A percentile compares a stretch with the other conserved stretches of the same genome.
These are phyloP conservation scores for Penicillium crystallinum DNA, from an alignment of 495 filamentous ascomycete species.

Conservation along the genomic window DNA sequence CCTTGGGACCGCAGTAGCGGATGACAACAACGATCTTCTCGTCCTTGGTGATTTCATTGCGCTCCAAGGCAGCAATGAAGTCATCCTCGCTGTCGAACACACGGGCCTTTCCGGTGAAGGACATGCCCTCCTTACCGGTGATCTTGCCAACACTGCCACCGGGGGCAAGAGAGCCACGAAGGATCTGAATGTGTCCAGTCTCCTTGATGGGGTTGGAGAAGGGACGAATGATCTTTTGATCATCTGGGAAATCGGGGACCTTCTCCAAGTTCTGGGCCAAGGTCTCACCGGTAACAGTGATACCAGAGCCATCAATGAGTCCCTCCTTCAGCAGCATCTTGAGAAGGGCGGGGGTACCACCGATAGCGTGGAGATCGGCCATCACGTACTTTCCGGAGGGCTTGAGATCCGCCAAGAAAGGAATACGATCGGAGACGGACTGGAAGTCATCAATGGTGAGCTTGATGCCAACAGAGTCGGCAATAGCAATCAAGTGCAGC, in stretches of 20 bases:
- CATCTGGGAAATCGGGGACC: conserved; percentile 68
- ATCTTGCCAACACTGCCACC: conserved; percentile 96
- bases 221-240: conserved; percentile 90
- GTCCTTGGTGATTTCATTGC: conserved; percentile 83
- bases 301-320: conserved; percentile 76
- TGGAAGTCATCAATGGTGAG: conserved; percentile 98
- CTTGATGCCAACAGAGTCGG: conserved; percentile 87
- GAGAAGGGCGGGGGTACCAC: conserved; percentile 84
- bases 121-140: conserved; percentile 92
- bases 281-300: conserved; percentile 94
- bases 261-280: conserved; percentile 84
- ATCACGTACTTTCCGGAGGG: conserved; percentile 97
- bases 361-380: conserved; percentile 83
- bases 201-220: conserved; percentile 87
- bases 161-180: conserved; percentile 84
- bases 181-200: conserved; percentile 95
- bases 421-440: conserved; percentile 80
- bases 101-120: conserved; percentile 80
- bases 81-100: conserved; percentile 82
- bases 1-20: conserved; percentile 92
- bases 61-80: conserved; percentile 72
- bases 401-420: conserved; percentile 94
- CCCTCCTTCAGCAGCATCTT: conserved; percentile 91
- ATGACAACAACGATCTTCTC: conserved; percentile 98
- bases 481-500: conserved; percentile 93